Evolutionary conservation across 2,329 filamentous ascomycete species (phyloP), one percentile per base, ranked within the genome.

Genomic region (Gnomoniopsis sp.): DNA sequence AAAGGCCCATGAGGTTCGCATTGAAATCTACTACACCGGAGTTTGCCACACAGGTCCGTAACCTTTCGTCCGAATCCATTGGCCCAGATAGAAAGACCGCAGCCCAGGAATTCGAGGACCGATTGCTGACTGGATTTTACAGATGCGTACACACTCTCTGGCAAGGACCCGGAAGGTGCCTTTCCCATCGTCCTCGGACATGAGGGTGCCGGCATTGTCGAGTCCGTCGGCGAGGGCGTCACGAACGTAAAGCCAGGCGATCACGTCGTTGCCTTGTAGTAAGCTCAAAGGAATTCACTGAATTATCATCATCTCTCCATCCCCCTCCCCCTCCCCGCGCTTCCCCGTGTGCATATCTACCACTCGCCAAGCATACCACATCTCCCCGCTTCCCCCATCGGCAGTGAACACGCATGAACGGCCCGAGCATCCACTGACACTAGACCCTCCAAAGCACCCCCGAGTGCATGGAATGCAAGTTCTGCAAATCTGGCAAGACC

Each of bases 401-500:
- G 12, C 12, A 8, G 12, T 12, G 12, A 3, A 41, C 36, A 41
- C 12, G 36, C 36, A 14, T 41, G 12, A 41, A 49, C 55, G 47
- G 52, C 41, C 41, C 55, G 36, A 21, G 21, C 38, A 15, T 36
- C 38, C 33, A 30, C 15, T 44, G 14, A 15, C 26, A 41, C 48
- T 49, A 59, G 38, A 50, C 48, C 34, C 19, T 36, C 46, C 46
- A 60, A 70, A 96, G 92, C 82, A 98, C 93, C 51, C 95, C 95
- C 65, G 93, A 98, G 80, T 98, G 93, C 82, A 83, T 85, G 67
- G 93, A 98, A 77, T 99, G 95, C 88, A 98, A 98, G 82, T 98
- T 98, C 85, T 99, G 95, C 88, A 93, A 91, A 77, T 97, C 93
- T 48, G 93, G 93, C 79, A 99, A 99, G 88, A 98, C 93, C 71